Evolutionary conservation across 768 basidiomycete genomes (phyloP).

Genomic region (Boletus eberwhitei): DNA sequence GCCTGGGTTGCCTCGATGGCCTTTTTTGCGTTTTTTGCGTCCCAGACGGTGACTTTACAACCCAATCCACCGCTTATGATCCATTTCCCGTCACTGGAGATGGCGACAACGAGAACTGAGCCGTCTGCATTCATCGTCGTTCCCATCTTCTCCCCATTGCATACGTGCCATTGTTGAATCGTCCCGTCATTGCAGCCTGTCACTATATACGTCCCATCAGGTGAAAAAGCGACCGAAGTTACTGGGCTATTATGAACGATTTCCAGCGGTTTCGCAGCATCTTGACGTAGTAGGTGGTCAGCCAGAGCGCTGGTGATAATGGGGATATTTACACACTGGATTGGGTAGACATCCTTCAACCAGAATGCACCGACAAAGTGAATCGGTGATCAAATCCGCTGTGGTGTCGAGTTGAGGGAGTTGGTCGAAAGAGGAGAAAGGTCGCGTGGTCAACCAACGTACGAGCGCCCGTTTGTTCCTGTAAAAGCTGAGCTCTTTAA

Average conservation of each 20-base stretch:
- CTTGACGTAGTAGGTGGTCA: background rate
- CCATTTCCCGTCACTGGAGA: constrained; percentile 17
- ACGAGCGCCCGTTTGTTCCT: background rate
- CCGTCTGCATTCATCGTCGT: constrained; percentile 5
- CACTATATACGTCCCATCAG: constrained; percentile 9
- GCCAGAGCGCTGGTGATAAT: background rate
- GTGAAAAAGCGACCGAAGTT: constrained; percentile 15
- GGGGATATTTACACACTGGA: background rate
- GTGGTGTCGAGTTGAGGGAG: background rate
- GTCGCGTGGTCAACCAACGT: background rate
- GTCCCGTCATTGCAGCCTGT: constrained; percentile 12
- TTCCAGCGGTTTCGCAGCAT: constrained; percentile 4
- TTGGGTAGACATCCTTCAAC: constrained; percentile 1
- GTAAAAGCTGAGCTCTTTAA: background rate
- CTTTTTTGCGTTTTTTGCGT: constrained; percentile 4
- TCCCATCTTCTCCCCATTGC: constrained; percentile 9
- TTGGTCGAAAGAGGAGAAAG: background rate
- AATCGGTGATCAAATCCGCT: background rate
- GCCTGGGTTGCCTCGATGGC: background rate
- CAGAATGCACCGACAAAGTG: background rate
- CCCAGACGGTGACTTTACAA: constrained; percentile 10
- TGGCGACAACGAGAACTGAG: constrained; percentile 6
- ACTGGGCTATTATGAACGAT: background rate
- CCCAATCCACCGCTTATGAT: constrained; percentile 12
- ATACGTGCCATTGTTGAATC: constrained; percentile 11